A percentile compares a stretch with the other conserved stretches of the same genome.
Evolutionary conservation across 352 stramenopile genomes (phyloP).

Genomic region (Phytophthora rubi): DNA sequence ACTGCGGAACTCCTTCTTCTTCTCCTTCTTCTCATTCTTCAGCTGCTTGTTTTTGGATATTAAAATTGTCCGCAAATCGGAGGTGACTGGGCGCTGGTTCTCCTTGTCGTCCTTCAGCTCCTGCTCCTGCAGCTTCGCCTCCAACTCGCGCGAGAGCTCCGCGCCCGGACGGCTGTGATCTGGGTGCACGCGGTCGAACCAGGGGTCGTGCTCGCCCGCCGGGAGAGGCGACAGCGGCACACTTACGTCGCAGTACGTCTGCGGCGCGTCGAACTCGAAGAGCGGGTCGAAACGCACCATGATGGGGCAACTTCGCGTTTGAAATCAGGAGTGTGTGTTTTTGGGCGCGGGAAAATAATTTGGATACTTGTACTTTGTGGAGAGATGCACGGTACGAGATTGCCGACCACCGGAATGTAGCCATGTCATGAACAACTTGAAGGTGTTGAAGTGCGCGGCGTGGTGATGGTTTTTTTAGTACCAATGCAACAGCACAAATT

Average conservation of each 20-base stretch:
- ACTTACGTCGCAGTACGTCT: slow-evolving; percentile 61
- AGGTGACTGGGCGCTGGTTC: slow-evolving; percentile 30
- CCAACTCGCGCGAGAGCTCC: slow-evolving; percentile 43
- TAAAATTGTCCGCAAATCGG: slow-evolving; percentile 31
- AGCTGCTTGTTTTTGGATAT: slow-evolving; percentile 38
- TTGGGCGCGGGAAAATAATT: neutral
- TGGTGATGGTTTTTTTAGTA: too few relatives aligned
- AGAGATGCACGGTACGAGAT: neutral
- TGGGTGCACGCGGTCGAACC: slow-evolving; percentile 68
- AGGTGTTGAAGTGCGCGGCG: too few relatives aligned
- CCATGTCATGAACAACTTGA: too few relatives aligned
- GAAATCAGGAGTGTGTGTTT: slow-evolving; percentile 5
- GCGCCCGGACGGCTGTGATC: slow-evolving; percentile 66
- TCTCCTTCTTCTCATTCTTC: slow-evolving; percentile 48
- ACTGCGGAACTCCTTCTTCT: slow-evolving; percentile 19
- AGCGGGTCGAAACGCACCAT: slow-evolving; percentile 53
- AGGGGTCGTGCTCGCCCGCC: slow-evolving; percentile 50
- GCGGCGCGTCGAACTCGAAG: slow-evolving; percentile 81
- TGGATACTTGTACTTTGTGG: neutral
- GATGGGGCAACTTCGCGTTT: neutral
- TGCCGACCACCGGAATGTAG: too few relatives aligned
- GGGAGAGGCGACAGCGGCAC: slow-evolving; percentile 23
- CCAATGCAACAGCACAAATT: too few relatives aligned
- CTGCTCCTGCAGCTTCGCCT: slow-evolving; percentile 6
- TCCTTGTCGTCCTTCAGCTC: slow-evolving; percentile 27